A percentile compares a stretch with the other conserved stretches of the same genome.
These are phyloP conservation scores for Babesia sp. DNA, from an alignment of 169 alveolate genomes.

Conservation along the genomic window DNA sequence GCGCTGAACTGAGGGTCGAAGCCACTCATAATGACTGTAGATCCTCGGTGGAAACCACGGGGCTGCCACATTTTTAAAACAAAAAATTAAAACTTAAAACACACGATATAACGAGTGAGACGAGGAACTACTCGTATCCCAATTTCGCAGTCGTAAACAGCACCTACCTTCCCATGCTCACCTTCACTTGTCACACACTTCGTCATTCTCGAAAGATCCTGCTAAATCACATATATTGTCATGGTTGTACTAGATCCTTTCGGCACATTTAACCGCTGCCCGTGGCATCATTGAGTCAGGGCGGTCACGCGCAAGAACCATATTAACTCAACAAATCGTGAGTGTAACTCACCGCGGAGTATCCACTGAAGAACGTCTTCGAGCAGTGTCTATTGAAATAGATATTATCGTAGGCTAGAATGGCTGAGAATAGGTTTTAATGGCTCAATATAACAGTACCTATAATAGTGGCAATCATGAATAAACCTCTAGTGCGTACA, in stretches of 20 bases:
- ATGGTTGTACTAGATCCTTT: too few species aligned
- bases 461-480: slow-evolving; percentile 27
- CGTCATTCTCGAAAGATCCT: too few species aligned
- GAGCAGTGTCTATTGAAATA: slow-evolving; percentile 40
- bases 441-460: slow-evolving; percentile 5
- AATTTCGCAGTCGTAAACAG: neutral
- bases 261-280: too few species aligned
- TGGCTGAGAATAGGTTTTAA: slow-evolving; percentile 12
- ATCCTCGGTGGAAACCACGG: slow-evolving; percentile 71
- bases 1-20: slow-evolving; percentile 65
- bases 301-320: too few species aligned
- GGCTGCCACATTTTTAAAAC: slow-evolving; percentile 50
- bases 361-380: slow-evolving; percentile 56
- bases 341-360: slow-evolving; percentile 43
- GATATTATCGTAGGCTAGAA: slow-evolving; percentile 52
- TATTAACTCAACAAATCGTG: too few species aligned
- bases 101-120: neutral
- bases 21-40: slow-evolving; percentile 71
- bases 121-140: neutral
- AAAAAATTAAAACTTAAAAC: neutral
- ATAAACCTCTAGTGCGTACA: neutral
- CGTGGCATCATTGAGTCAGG: too few species aligned
- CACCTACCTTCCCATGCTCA: neutral
- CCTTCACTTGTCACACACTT: too few species aligned
- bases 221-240: too few species aligned